Base-by-base conservation (phyloP, 176 grass and related monocot genomes). In the Oryza longistaminata region DNA sequence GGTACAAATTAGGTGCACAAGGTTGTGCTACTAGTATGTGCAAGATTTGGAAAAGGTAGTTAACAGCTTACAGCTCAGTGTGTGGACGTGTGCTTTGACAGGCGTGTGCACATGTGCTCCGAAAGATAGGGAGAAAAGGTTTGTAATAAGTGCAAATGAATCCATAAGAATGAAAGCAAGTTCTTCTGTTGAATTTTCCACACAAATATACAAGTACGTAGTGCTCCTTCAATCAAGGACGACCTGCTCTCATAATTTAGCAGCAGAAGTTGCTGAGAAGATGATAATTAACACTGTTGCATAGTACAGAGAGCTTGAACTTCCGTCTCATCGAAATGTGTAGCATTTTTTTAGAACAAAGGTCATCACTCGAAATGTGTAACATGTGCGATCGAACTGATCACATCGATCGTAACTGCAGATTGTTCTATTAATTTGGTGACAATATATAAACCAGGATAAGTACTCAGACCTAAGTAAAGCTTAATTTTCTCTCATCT, bases 391-490 rank as follows among this genome's bases (percentile, higher is more conserved):
- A 55, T 17, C 31, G 24, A 46, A 58, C 67, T 17, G 29, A 31
- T 84, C 60, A 9, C 68, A 35, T 79, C 3, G 3, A 73, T 53
- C 7, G 11, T 6, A 77, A 27, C 33, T 27, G 3, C 0, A 17
- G 0, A n/a, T 12, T 66, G 24, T 73, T 44, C 24, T 58, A 66
- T 61, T 61, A 61, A 61, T 44, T 67, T 48, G 43, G 44, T 48
- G 16, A 5, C 27, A 15, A 61, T 27, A 22, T 33, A 64, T 61
- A 49, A 77, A 64, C 14, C 39, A 16, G 66, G 66, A 77, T 77
- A 60, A 77, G 64, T 17, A 40, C 69, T 15, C 15, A 60, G 48
- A 37, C 76, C 76, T 70, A 89, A 75, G 16, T 33, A 67, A 31
- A 13, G 26, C 33, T 58, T 74, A 68, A 53, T 44, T 16, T 43